Evolutionary conservation across 768 basidiomycete genomes (phyloP), one percentile per base, ranked within the genome.

Genomic region (Boletus barrowsii): DNA sequence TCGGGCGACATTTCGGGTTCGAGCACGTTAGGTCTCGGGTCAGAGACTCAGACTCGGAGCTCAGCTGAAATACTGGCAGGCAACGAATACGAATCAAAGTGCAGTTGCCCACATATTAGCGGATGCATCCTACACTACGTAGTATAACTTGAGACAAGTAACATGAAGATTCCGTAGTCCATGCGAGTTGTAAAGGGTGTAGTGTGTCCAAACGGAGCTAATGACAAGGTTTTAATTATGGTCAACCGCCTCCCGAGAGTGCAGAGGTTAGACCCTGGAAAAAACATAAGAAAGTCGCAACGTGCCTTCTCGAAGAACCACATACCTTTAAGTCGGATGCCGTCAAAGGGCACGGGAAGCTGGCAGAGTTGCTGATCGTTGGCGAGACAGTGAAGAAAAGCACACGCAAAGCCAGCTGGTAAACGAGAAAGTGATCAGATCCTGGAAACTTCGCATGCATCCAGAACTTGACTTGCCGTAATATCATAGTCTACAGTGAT

Each of bases 331-430:
- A 51, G 11, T 70, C 69, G 14, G 69, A 59, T 18, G 69, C 49
- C 22, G 71, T 63, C 47, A 90, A 57, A 3, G 90, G 90, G 65
- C 90, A 93, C 11, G 68, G 58, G 64, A 93, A 88, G 35, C 66
- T 79, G 58, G 86, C 76, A 6, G 72, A 70, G 59, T 85, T 85
- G 48, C 76, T 80, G 63, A 93, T 75, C 3, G 80, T 78, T 11
- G 88, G 90, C 15, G 82, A 82, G 41, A 91, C 75, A 0, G 83
- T 81, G 42, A 90, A 74, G 51, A 84, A 70, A n/a, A 89, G 62
- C 15, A 90, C 76, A 35, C 78, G 77, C 51, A 93, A 68, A n/a
- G 74, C 82, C 52, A 90, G 69, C 87, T 90, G 53, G 55, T 4
- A 54, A 3, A 39, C 30, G 42, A 26, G 26, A 33, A 50, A 40